Evolutionary conservation across 208 protist genomes (phyloP), one percentile per base, ranked within the genome.

Genomic region (Trypanosoma vivax): DNA sequence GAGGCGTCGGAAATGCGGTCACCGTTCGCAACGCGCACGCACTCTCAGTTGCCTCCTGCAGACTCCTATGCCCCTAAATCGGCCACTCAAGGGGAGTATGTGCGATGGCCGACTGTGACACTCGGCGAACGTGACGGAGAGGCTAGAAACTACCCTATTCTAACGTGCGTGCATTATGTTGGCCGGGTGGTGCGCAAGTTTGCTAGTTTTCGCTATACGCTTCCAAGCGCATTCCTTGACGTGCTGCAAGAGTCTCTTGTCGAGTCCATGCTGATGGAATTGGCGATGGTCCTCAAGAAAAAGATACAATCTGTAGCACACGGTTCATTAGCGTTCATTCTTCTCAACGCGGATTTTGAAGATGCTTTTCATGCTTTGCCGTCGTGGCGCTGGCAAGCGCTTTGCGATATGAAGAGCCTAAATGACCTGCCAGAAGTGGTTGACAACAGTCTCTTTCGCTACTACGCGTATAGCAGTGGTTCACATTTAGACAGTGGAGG

Each of bases 401-500:
- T 90, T 31, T 59, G 72, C 27, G 73, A 83, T 60, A 76, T 85
- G 52, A 70, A 70, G 21, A 40, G 65, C 39, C 24, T 81, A 5
- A 30, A 45, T 5, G 27, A 82, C 27, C 50, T 79, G 1, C 78
- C 88, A 45, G 49, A 50, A 25, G 54, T 42, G 42, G 50, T 93
- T 55, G 85, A 93, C 37, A 39, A 42, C 13, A 65, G 83, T 48
- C 63, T 93, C 21, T 89, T 80, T 52, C 55, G 46, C 21, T 93
- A 90, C 64, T 93, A 93, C 45, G 62, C 69, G 18, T 65, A 75
- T 30, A 83, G 73, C 70, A 87, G 76, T 52, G 55, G 69, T 7
- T 58, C 79, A 70, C 81, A 81, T 16, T 90, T 81, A 25, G 88
- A 79, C 57, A 81, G 80, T 29, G 81, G 89, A 69, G 64, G 86